A percentile compares a stretch with the other conserved stretches of the same genome.
Conservation (phyloP, 768 basidiomycete genomes). For the Russula dissimulans region DNA sequence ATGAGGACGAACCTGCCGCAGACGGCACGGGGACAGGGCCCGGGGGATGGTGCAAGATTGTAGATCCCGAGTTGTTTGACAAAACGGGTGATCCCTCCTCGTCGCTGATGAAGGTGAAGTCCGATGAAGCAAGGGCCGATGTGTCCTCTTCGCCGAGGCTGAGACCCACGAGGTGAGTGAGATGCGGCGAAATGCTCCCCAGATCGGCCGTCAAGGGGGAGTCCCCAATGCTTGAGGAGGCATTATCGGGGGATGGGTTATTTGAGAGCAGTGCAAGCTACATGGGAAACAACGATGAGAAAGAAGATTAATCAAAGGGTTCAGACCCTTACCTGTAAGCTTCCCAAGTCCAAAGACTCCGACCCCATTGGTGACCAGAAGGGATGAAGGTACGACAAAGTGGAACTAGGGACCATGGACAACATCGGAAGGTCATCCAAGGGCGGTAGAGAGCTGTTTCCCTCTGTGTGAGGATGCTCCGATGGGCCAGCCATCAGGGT, state of each 20-base stretch:
- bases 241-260: background rate
- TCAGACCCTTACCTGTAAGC: background rate
- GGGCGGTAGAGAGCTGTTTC: background rate
- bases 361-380: background rate
- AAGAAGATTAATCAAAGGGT: background rate
- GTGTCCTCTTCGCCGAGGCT: background rate
- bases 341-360: background rate
- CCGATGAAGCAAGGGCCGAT: background rate
- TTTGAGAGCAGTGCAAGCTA: background rate
- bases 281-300: background rate
- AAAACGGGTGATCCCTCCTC: background rate
- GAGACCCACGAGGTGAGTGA: no score
- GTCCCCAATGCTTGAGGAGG: background rate
- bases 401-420: background rate
- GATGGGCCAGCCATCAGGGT: background rate
- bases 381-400: background rate
- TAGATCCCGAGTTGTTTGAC: background rate
- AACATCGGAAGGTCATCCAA: background rate
- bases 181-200: background rate
- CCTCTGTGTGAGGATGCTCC: background rate
- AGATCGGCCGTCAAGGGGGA: background rate
- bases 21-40: background rate
- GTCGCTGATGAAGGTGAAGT: background rate
- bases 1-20: background rate
- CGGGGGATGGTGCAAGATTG: background rate